phyloP scores from a whole-genome alignment of 2,329 filamentous ascomycete species.

The Coleophoma crateriformis region DNA sequence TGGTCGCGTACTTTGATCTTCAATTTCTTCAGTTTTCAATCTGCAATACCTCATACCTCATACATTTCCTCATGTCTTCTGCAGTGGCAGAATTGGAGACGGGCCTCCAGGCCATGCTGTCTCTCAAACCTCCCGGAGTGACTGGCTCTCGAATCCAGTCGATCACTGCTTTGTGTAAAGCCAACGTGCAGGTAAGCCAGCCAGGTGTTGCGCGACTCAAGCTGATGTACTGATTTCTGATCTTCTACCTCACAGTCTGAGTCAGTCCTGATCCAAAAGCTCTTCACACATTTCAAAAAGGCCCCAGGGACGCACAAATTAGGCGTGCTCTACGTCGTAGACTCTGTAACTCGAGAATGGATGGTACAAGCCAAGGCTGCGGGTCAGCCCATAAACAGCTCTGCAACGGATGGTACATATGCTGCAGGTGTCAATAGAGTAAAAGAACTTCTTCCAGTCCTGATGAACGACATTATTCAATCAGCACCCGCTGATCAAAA shows the following conservation, averaged over 20 bases:
- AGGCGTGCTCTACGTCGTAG: conserved; percentile 99
- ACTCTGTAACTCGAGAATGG: conserved; percentile 99
- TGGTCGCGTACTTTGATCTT: neutral
- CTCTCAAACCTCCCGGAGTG: conserved; percentile 87
- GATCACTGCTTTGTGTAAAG: conserved; percentile 82
- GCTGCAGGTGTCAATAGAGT: conserved; percentile 94
- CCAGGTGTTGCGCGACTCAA: neutral
- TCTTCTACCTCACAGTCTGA: conserved; percentile 63
- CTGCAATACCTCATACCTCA: conserved; percentile 1
- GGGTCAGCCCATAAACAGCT: conserved; percentile 74
- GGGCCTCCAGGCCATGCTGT: conserved; percentile 85
- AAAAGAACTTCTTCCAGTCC: conserved; percentile 84
- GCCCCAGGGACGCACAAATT: conserved; percentile 93
- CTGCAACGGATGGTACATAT: conserved; percentile 85
- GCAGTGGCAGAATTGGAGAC: conserved; percentile 87
- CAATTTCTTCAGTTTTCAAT: neutral
- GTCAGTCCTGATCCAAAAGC: conserved; percentile 89
- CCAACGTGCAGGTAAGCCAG: conserved; percentile 77
- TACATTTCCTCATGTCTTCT: conserved; percentile 57
- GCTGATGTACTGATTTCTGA: too few species aligned
- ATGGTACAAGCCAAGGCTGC: conserved; percentile 88
- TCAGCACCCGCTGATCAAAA: conserved; percentile 91
- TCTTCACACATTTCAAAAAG: conserved; percentile 96
- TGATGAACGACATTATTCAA: conserved; percentile 94
- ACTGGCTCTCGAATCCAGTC: conserved; percentile 86